These are phyloP conservation scores for Pulveroboletus frians DNA, from an alignment of 768 basidiomycete species.

Conservation along the genomic window DNA sequence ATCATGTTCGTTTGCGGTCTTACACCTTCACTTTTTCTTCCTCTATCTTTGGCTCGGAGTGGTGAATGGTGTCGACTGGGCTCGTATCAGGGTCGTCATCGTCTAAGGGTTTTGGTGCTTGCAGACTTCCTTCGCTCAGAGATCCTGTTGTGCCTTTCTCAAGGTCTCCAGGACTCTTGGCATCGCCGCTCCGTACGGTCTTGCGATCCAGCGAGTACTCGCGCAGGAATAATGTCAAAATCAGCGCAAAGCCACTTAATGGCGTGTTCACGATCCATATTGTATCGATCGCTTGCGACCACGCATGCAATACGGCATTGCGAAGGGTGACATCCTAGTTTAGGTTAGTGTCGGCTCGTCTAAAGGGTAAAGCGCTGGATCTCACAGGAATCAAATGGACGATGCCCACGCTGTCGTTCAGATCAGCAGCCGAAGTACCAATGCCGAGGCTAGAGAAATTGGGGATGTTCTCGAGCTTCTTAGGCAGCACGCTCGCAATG, in stretches of 20 bases:
- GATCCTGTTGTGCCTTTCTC: conserved; percentile 20
- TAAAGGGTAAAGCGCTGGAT: not conserved
- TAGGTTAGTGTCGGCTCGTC: not conserved
- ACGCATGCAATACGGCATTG: conserved; percentile 52
- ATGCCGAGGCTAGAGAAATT: conserved; percentile 23
- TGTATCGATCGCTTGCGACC: conserved; percentile 54
- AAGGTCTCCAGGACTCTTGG: conserved; percentile 24
- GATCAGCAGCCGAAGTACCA: conserved; percentile 38
- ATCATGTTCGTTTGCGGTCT: not conserved
- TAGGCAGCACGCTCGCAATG: conserved; percentile 48
- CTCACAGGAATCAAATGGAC: conserved; percentile 33
- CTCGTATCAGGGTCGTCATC: not conserved
- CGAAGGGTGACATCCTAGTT: conserved; percentile 46
- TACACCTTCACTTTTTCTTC: not conserved
- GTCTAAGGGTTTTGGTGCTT: not conserved
- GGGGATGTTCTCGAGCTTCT: conserved; percentile 32
- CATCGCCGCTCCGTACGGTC: conserved; percentile 36
- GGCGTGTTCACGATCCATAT: conserved; percentile 68
- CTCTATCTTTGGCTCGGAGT: not conserved
- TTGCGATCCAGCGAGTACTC: conserved; percentile 56
- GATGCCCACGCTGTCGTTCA: conserved; percentile 43
- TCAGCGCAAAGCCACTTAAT: conserved; percentile 46
- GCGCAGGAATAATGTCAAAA: conserved; percentile 51
- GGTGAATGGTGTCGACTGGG: not conserved
- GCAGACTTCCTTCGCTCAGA: not conserved